Base-by-base conservation (phyloP, 1,284 basidiomycete species). In the Cystobasidium slooffiae region DNA sequence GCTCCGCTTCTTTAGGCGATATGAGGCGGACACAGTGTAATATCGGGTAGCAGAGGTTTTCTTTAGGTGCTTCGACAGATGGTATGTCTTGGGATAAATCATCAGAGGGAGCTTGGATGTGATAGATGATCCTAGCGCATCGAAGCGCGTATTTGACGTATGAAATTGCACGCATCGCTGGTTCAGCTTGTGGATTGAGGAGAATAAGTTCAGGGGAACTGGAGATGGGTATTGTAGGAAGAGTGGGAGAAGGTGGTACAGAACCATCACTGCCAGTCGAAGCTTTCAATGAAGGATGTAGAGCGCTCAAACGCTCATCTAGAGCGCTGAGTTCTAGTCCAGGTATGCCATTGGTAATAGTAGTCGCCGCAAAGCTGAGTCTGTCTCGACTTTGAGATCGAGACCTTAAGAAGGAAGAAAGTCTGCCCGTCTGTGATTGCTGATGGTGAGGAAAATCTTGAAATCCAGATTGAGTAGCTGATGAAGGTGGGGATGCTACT, bases 51-150 rank as follows among this genome's bases (percentile, higher is more conserved):
- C 43, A 24, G 9, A 52, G 41, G 49, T 46, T 37, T 41, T 56
- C 46, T 12, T 24, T 55, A 7, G 70, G 70, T 12, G 62, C 41
- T 22, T 59, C 37, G n/a, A 43, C 12, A 8, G 63, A 65, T 5
- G 70, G 70, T 5, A 31, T 44, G 37, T 73, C 70, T 59, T 58
- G 37, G 8, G 51, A 43, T 43, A 66, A 41, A 47, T 72, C 69
- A 16, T 51, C 44, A 6, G 66, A 16, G 24, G 64, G 55, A n/a
- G 52, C 20, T 58, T 74, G 6, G 14, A 81, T 81, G 78, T 87
- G 86, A 77, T 86, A 86, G 37, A 86, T 78, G 68, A 86, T 85
- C 0, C 86, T 86, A 0, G 83, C 81, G 22, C 84, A 86, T 14
- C 86, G 84, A 8, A 87, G 78, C 39, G 85, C 84, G 75, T 87